These are phyloP conservation scores for Microsporum ferrugineum DNA, from an alignment of 2,329 filamentous ascomycete species.

Conservation along the genomic window DNA sequence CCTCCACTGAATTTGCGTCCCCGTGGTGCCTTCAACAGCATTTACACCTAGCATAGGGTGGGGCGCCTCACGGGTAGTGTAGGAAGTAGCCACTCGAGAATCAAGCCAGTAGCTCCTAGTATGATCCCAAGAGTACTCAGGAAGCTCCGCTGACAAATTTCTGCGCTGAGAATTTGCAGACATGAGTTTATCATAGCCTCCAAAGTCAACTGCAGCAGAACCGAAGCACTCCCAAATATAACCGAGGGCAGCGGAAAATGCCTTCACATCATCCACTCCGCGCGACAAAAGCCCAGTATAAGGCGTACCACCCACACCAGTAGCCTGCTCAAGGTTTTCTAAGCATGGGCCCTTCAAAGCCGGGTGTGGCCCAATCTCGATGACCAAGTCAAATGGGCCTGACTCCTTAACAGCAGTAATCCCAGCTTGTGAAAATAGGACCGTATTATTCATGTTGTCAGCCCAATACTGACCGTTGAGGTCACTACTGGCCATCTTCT, in stretches of 20 bases:
- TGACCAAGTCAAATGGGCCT: conserved; percentile 10
- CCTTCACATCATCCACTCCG: conserved; percentile 13
- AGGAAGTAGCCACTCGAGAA: conserved; percentile 10
- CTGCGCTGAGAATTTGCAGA: neutral
- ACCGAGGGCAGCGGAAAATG: conserved; percentile 10
- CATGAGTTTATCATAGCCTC: neutral
- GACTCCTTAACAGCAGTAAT: conserved; percentile 1
- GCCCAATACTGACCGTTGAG: conserved; percentile 26
- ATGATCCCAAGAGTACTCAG: conserved; percentile 15
- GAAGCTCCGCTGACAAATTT: conserved; percentile 7
- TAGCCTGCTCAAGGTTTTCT: conserved; percentile 20
- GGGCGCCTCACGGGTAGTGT: conserved; percentile 5
- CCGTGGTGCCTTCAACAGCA: conserved; percentile 7
- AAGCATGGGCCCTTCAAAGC: conserved; percentile 24
- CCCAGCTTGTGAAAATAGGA: conserved; percentile 26
- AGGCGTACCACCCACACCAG: conserved; percentile 5
- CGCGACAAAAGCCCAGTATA: conserved; percentile 17
- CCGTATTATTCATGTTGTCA: conserved; percentile 27
- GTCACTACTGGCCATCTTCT: conserved; percentile 16
- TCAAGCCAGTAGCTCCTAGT: conserved; percentile 14
- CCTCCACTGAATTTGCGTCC: conserved; percentile 19
- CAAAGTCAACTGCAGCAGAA: conserved; percentile 5
- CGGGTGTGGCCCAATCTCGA: conserved; percentile 30
- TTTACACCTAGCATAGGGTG: conserved; percentile 16
- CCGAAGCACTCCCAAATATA: conserved; percentile 10